phyloP scores from a whole-genome alignment of 2,329 filamentous ascomycete species.

The Colletotrichum noveboracense region DNA sequence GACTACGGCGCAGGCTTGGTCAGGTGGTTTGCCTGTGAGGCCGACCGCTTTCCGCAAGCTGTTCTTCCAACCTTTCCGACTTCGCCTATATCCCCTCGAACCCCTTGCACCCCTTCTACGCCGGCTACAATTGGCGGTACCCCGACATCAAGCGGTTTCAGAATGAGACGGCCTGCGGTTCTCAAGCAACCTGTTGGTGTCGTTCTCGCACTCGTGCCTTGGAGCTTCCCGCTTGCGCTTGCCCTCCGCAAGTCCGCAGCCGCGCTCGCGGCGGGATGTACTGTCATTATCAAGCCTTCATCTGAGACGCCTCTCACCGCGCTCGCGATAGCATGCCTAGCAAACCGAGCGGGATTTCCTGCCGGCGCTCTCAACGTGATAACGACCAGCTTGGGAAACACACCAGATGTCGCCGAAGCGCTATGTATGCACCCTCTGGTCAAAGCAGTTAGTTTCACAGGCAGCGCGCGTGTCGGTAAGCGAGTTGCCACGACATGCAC shows the following conservation, averaged over 20 bases:
- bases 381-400: slow-evolving; percentile 71
- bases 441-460: slow-evolving; percentile 79
- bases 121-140: background rate
- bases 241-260: slow-evolving; percentile 51
- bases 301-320: slow-evolving; percentile 26
- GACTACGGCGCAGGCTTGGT: slow-evolving; percentile 60
- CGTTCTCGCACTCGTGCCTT: slow-evolving; percentile 38
- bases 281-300: slow-evolving; percentile 60
- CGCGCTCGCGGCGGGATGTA: slow-evolving; percentile 75
- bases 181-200: slow-evolving; percentile 38
- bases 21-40: slow-evolving; percentile 62
- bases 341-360: slow-evolving; percentile 76
- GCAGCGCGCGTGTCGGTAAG: slow-evolving; percentile 72
- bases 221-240: slow-evolving; percentile 68
- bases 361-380: slow-evolving; percentile 77
- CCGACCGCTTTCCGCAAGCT: slow-evolving; percentile 50
- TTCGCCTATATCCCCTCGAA: background rate
- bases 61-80: slow-evolving; percentile 31
- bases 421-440: slow-evolving; percentile 72
- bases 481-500: slow-evolving; percentile 68
- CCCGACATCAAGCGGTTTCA: background rate
- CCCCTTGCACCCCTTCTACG: background rate
- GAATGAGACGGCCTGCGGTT: background rate
- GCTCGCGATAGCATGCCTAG: slow-evolving; percentile 62
- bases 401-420: slow-evolving; percentile 58